phyloP scores from a whole-genome alignment of 2,329 filamentous ascomycete species.

The Ceratocystis variospora region DNA sequence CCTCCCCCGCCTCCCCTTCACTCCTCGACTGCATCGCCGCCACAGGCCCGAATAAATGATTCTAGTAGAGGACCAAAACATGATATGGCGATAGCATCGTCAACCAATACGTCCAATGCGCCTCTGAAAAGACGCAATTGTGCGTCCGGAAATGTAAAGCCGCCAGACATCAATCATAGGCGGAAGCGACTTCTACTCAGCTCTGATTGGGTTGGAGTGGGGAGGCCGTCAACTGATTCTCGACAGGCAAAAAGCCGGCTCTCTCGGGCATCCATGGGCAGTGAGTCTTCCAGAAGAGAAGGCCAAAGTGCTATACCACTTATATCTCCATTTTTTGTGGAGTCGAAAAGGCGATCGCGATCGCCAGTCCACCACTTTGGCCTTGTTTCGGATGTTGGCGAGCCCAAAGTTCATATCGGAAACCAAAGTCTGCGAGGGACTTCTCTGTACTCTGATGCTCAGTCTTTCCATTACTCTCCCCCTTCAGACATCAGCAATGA shows the following conservation, averaged over 20 bases:
- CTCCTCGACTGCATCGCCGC: background rate
- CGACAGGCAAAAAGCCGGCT: background rate
- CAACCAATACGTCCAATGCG: background rate
- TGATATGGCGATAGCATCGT: background rate
- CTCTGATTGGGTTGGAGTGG: slow-evolving; percentile 9
- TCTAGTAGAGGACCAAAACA: background rate
- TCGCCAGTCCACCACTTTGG: background rate
- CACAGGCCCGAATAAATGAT: background rate
- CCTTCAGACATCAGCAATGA: background rate
- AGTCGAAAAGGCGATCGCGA: background rate
- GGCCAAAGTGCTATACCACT: background rate
- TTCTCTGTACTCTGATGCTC: slow-evolving; percentile 2
- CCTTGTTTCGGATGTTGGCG: background rate
- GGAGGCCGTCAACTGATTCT: background rate
- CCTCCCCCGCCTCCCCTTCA: background rate
- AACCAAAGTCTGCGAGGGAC: slow-evolving; percentile 14
- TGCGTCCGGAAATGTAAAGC: background rate
- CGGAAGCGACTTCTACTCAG: slow-evolving; percentile 5
- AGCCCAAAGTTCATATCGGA: slow-evolving; percentile 13
- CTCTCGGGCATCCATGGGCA: background rate
- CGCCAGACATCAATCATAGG: background rate
- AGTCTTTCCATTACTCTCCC: background rate
- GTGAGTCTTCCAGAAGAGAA: background rate
- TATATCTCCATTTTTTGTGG: slow-evolving; percentile 6
- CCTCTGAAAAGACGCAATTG: background rate